These are phyloP conservation scores for Lactarius indigo DNA, from an alignment of 768 basidiomycete species.

Conservation along the genomic window DNA sequence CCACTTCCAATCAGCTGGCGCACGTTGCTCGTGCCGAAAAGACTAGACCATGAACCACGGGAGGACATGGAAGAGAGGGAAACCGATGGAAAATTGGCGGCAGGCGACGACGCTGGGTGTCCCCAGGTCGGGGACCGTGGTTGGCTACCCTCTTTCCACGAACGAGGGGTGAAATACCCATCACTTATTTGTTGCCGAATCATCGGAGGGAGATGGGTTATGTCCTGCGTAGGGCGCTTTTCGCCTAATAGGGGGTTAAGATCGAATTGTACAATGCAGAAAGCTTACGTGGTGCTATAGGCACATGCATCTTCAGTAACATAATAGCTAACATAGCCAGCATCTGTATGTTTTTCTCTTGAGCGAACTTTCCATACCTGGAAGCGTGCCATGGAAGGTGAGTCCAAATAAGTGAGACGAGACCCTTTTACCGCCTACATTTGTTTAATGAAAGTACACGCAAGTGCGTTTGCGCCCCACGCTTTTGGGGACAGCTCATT, in stretches of 20 bases:
- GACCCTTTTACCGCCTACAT: slow-evolving; percentile 28
- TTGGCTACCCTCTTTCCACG: slow-evolving; percentile 37
- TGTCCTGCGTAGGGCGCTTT: not conserved
- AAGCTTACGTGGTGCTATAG: slow-evolving; percentile 23
- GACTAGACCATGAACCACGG: slow-evolving; percentile 75
- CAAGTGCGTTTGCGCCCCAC: slow-evolving; percentile 20
- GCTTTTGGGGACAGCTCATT: slow-evolving; percentile 6
- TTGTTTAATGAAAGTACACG: slow-evolving; percentile 24
- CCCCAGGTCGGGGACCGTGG: slow-evolving; percentile 51
- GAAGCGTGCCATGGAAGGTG: not conserved
- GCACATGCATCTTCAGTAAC: slow-evolving; percentile 48
- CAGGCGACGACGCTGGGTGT: slow-evolving; percentile 44
- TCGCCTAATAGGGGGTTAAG: slow-evolving; percentile 6
- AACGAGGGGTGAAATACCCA: slow-evolving; percentile 58
- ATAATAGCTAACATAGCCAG: slow-evolving; percentile 71
- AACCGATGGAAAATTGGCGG: slow-evolving; percentile 37
- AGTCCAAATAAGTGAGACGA: not conserved
- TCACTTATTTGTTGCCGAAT: slow-evolving; percentile 32
- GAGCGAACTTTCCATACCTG: slow-evolving; percentile 44
- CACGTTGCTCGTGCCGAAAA: slow-evolving; percentile 65
- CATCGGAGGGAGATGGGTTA: slow-evolving; percentile 9
- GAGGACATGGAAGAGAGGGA: slow-evolving; percentile 58
- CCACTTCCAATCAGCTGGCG: slow-evolving; percentile 65
- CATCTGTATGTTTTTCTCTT: slow-evolving; percentile 71
- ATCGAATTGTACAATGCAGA: not conserved